phyloP scores from a whole-genome alignment of 1,139 yeast species.

The Lodderomyces oxycetoniae region DNA sequence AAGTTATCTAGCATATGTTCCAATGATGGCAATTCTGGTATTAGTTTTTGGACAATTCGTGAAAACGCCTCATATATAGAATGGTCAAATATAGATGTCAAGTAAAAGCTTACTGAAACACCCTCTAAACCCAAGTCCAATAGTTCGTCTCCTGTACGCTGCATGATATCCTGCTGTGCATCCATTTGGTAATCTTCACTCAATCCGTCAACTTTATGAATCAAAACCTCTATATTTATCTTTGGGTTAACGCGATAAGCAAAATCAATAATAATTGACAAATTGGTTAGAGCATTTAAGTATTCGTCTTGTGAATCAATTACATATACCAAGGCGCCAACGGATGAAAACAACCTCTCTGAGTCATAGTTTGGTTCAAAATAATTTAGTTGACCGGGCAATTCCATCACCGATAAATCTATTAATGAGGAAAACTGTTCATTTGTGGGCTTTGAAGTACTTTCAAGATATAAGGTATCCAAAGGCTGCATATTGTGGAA shows the following conservation, averaged over 20 bases:
- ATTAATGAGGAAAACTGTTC: constrained; percentile 75
- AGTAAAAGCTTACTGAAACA: constrained; percentile 83
- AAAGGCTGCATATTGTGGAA: constrained; percentile 96
- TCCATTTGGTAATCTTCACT: constrained; percentile 91
- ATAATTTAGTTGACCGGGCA: constrained; percentile 90
- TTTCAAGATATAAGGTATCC: constrained; percentile 85
- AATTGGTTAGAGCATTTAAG: constrained; percentile 80
- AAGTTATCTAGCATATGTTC: constrained; percentile 86
- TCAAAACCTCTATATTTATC: constrained; percentile 85
- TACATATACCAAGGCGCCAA: constrained; percentile 92
- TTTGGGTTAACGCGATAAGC: constrained; percentile 83
- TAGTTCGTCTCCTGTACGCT: constrained; percentile 88
- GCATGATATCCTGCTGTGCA: constrained; percentile 95
- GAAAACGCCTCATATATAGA: constrained; percentile 95
- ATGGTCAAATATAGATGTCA: constrained; percentile 92
- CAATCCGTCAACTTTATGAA: constrained; percentile 92
- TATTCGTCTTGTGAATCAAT: constrained; percentile 96
- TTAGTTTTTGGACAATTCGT: constrained; percentile 83
- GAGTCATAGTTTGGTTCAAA: constrained; percentile 83
- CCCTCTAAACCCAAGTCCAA: constrained; percentile 87
- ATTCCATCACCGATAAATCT: constrained; percentile 88
- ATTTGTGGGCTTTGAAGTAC: constrained; percentile 83
- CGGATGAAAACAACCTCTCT: constrained; percentile 69
- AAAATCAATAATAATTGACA: constrained; percentile 83
- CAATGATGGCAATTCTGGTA: constrained; percentile 81